phyloP scores from a whole-genome alignment of 371 early-diverging fungal species.

The Syncephalastrum sp. region DNA sequence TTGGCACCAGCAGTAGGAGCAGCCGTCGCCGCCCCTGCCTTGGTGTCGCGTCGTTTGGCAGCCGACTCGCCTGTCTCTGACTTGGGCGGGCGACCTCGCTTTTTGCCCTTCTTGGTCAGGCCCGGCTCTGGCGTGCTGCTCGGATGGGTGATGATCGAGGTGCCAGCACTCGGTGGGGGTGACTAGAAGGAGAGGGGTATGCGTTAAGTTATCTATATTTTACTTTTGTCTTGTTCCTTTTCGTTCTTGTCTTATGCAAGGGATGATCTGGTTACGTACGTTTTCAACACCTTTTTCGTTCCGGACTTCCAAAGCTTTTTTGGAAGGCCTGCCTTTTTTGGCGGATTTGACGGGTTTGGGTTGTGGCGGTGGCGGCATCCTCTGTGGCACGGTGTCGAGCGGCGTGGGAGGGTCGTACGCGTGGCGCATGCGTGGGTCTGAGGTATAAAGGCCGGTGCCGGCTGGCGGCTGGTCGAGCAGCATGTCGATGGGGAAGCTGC shows the following conservation, averaged over 20 bases:
- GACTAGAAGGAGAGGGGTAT: neutral
- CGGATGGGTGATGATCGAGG: neutral
- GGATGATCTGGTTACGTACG: neutral
- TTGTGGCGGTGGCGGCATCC: slow-evolving; percentile 1
- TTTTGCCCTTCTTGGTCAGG: slow-evolving; percentile 6
- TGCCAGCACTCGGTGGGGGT: neutral
- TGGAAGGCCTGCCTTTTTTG: slow-evolving; percentile 5
- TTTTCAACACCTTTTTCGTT: neutral
- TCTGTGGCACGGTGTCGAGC: neutral
- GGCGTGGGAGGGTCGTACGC: neutral
- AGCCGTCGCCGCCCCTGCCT: neutral
- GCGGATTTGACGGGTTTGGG: slow-evolving; percentile 4
- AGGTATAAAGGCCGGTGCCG: no score
- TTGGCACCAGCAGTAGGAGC: neutral
- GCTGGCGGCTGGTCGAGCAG: no score
- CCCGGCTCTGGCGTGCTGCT: neutral
- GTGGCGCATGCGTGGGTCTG: no score
- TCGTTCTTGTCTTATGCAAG: neutral
- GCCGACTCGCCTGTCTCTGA: slow-evolving; percentile 3
- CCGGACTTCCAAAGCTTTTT: slow-evolving; percentile 1
- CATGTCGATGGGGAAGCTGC: slow-evolving; percentile 5
- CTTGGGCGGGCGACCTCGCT: slow-evolving; percentile 12
- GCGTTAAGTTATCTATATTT: slow-evolving; percentile 1
- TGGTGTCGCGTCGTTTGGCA: neutral
- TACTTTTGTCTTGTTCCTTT: neutral